These are phyloP conservation scores for Paxillus ammoniavirescens DNA, from an alignment of 768 basidiomycete genomes.

Conservation along the genomic window DNA sequence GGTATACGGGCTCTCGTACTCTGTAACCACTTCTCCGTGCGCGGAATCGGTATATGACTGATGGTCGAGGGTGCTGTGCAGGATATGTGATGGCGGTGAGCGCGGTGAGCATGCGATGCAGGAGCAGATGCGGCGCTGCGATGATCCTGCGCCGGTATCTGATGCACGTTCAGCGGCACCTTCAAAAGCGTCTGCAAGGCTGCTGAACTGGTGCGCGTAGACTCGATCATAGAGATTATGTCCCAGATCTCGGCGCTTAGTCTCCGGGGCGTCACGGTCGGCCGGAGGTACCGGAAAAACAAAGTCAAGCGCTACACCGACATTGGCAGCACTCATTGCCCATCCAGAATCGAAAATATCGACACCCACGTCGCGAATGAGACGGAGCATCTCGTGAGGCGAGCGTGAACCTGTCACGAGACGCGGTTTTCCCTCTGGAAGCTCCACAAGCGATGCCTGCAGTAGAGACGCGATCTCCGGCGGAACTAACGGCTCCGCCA, in stretches of 20 bases:
- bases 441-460: slow-evolving; percentile 53
- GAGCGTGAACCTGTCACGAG: slow-evolving; percentile 53
- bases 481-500: not conserved
- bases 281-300: slow-evolving; percentile 50
- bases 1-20: slow-evolving; percentile 34
- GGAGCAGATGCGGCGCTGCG: slow-evolving; percentile 32
- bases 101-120: slow-evolving; percentile 60
- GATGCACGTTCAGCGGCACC: slow-evolving; percentile 9
- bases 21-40: not conserved
- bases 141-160: not conserved
- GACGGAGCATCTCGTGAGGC: slow-evolving; percentile 73
- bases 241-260: slow-evolving; percentile 41
- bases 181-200: slow-evolving; percentile 43
- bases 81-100: slow-evolving; percentile 32
- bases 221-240: slow-evolving; percentile 65
- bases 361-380: slow-evolving; percentile 63
- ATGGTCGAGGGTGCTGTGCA: slow-evolving; percentile 46
- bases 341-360: slow-evolving; percentile 78
- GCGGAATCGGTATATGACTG: slow-evolving; percentile 17
- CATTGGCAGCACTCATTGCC: slow-evolving; percentile 63
- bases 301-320: slow-evolving; percentile 80
- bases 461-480: slow-evolving; percentile 43
- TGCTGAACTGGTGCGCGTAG: slow-evolving; percentile 62
- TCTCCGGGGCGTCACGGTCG: not conserved
- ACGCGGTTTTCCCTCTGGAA: slow-evolving; percentile 60